A percentile compares a stretch with the other conserved stretches of the same genome.
Evolutionary conservation across 2,329 filamentous ascomycete genomes (phyloP).

Genomic region (Daldinia sp.): DNA sequence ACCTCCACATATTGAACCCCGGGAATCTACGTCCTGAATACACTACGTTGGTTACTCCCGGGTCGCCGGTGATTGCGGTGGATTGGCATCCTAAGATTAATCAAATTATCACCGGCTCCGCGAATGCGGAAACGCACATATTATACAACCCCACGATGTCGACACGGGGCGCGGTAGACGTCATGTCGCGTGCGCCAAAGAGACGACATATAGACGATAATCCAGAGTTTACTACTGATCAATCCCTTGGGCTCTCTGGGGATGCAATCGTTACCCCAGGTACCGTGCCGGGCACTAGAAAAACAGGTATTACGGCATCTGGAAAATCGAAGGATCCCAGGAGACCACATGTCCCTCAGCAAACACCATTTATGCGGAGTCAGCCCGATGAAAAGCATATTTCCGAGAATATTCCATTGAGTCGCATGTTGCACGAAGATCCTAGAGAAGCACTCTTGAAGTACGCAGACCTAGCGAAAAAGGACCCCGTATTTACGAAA

Average conservation of each 20-base stretch:
- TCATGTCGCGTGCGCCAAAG: conserved; percentile 94
- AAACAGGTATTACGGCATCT: conserved; percentile 77
- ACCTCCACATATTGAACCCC: conserved; percentile 92
- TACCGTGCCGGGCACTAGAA: conserved; percentile 62
- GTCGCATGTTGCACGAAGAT: conserved; percentile 94
- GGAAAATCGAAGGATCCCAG: conserved; percentile 81
- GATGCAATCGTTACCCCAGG: conserved; percentile 81
- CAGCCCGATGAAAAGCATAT: conserved; percentile 92
- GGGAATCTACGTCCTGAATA: conserved; percentile 87
- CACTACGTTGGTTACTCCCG: conserved; percentile 87
- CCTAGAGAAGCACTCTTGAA: conserved; percentile 92
- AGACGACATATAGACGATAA: conserved; percentile 96
- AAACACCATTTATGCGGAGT: conserved; percentile 89
- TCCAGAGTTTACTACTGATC: conserved; percentile 83
- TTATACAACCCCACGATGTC: conserved; percentile 91
- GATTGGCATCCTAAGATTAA: conserved; percentile 95
- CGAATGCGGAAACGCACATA: conserved; percentile 87
- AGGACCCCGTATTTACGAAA: conserved; percentile 92
- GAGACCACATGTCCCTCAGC: conserved; percentile 81
- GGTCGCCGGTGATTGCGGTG: conserved; percentile 81
- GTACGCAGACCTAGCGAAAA: conserved; percentile 92
- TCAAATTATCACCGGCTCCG: conserved; percentile 93
- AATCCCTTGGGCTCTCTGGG: conserved; percentile 80
- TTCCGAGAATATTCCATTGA: conserved; percentile 85
- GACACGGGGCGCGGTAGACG: conserved; percentile 79